These are phyloP conservation scores for Conidiobolus incongruus DNA, from an alignment of 371 early-diverging fungal genomes.

Conservation along the genomic window DNA sequence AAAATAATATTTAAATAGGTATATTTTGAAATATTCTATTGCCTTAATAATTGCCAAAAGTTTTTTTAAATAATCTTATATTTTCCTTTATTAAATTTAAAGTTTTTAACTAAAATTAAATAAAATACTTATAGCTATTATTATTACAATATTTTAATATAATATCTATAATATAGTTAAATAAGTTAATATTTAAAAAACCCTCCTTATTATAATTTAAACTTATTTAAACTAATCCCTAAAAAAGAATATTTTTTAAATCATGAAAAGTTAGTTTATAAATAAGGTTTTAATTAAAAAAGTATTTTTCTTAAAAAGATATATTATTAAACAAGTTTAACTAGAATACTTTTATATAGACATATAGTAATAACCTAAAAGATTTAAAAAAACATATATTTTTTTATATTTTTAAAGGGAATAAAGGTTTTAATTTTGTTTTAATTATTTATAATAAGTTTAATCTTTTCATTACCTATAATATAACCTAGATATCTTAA, in stretches of 20 bases:
- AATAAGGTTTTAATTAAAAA: conserved; percentile 6
- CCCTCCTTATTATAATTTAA: conserved; percentile 10
- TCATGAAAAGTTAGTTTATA: conserved; percentile 9
- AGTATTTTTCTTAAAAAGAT: too few species aligned
- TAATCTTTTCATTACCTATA: too few species aligned
- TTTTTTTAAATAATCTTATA: conserved; percentile 9
- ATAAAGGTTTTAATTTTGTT: too few species aligned
- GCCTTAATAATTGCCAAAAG: conserved; percentile 14
- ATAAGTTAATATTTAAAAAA: conserved; percentile 10
- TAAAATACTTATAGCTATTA: conserved; percentile 5
- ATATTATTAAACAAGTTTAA: conserved; percentile 15
- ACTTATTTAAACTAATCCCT: conserved; percentile 7
- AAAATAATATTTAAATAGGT: conserved; percentile 9
- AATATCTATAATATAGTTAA: conserved; percentile 10
- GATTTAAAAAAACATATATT: conserved; percentile 11
- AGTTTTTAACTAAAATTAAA: conserved; percentile 4
- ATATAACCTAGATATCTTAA: too few species aligned
- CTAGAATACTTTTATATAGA: conserved; percentile 12
- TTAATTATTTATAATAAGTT: too few species aligned
- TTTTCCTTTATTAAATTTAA: conserved; percentile 5
- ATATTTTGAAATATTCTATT: conserved; percentile 10
- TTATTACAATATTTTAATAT: conserved; percentile 13
- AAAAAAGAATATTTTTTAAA: conserved; percentile 5
- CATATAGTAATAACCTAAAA: conserved; percentile 11
- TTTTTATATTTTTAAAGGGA: background rate